These are phyloP conservation scores for Penicillium verrucosum DNA, from an alignment of 2,329 filamentous ascomycete species.

Conservation along the genomic window DNA sequence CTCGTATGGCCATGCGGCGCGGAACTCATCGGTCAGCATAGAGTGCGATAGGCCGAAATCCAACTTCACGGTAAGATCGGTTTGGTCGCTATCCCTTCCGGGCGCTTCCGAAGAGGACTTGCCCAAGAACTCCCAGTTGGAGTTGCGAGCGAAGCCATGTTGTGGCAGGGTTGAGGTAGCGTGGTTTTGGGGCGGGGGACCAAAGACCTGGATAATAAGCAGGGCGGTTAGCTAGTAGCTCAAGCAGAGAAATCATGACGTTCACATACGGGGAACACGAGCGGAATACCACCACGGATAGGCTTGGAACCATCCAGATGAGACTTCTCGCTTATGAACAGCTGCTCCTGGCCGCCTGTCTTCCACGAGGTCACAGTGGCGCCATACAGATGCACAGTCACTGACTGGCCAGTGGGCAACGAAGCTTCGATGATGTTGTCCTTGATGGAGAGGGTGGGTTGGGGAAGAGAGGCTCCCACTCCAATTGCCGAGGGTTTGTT, in stretches of 20 bases:
- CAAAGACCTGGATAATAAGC: conserved; percentile 64
- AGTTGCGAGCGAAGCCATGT: conserved; percentile 90
- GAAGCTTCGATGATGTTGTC: conserved; percentile 72
- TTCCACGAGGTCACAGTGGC: conserved; percentile 95
- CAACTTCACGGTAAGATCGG: conserved; percentile 75
- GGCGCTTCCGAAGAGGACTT: conserved; percentile 43
- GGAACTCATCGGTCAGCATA: conserved; percentile 65
- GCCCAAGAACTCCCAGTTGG: conserved; percentile 82
- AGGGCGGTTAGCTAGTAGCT: conserved; percentile 16
- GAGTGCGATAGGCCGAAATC: conserved; percentile 85
- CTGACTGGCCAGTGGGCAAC: conserved; percentile 80
- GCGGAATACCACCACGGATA: conserved; percentile 84
- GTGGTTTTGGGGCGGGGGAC: conserved; percentile 71
- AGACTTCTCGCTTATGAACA: conserved; percentile 79
- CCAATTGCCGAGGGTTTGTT: conserved; percentile 79
- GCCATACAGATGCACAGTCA: conserved; percentile 83
- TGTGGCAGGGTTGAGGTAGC: conserved; percentile 79
- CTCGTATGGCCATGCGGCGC: conserved; percentile 75
- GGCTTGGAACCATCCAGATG: conserved; percentile 83
- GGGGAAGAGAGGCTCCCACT: conserved; percentile 68
- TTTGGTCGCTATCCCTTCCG: conserved; percentile 34
- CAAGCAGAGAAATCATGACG: background rate
- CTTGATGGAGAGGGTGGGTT: conserved; percentile 73
- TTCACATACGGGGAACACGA: conserved; percentile 80
- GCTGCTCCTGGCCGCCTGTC: conserved; percentile 71